A percentile compares a stretch with the other conserved stretches of the same genome.
Conservation (phyloP, 1,284 basidiomycete genomes). For the Tilletiopsis washingtonensis region DNA sequence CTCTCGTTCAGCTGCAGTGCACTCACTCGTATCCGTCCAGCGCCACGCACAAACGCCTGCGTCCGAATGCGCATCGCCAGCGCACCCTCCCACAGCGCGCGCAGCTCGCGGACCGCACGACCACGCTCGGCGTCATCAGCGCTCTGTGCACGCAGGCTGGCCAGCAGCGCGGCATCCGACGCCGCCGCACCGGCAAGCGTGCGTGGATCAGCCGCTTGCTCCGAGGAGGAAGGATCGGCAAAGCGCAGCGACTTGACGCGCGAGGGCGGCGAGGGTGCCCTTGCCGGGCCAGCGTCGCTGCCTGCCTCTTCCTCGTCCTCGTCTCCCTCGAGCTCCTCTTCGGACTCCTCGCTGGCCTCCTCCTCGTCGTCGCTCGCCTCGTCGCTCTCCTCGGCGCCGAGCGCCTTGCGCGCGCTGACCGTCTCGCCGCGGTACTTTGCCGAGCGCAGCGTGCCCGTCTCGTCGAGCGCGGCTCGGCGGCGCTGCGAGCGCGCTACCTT, state of each 20-base stretch:
- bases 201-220: not conserved
- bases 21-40: too few relatives aligned
- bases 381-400: conserved; percentile 5
- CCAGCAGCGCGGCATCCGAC: not conserved
- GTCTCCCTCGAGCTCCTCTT: not conserved
- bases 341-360: not conserved
- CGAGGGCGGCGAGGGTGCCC: not conserved
- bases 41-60: not conserved
- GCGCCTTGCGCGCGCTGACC: not conserved
- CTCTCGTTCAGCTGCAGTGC: not conserved
- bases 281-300: conserved; percentile 4
- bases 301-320: conserved; percentile 3
- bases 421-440: not conserved
- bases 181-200: not conserved
- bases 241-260: not conserved
- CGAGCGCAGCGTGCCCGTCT: not conserved
- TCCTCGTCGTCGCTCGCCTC: conserved; percentile 6
- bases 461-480: not conserved
- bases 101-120: not conserved
- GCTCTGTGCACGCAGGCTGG: not conserved
- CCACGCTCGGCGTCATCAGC: not conserved
- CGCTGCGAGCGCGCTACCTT: not conserved
- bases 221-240: not conserved
- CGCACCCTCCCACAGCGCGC: not conserved
- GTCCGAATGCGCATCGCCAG: not conserved